phyloP scores from a whole-genome alignment of 2,329 filamentous ascomycete genomes.

The Trichoderma atroviride region DNA sequence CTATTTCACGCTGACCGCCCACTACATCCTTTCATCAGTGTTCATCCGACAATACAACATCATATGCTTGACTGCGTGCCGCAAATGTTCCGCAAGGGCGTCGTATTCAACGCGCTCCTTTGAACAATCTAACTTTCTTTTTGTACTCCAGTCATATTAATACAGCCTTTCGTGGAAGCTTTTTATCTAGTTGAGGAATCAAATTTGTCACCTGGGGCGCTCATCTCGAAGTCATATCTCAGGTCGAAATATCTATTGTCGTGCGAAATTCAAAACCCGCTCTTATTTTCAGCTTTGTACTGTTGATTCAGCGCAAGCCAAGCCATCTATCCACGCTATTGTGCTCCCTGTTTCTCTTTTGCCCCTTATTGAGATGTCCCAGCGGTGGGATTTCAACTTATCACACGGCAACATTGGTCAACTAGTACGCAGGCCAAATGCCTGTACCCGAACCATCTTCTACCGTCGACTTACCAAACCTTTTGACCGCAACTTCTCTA shows the following conservation, averaged over 20 bases:
- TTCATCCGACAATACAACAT: not conserved
- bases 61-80: not conserved
- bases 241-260: not conserved
- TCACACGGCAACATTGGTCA: constrained; percentile 7
- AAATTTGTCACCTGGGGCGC: not conserved
- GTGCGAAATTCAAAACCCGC: not conserved
- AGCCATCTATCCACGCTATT: not conserved
- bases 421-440: constrained; percentile 4
- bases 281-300: not conserved
- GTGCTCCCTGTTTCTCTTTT: not conserved
- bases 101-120: not conserved
- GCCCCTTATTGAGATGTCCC: not conserved
- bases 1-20: not conserved
- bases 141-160: not conserved
- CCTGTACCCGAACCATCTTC: constrained; percentile 9
- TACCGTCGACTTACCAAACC: not conserved
- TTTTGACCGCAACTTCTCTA: not conserved
- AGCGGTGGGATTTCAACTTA: not conserved
- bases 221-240: not conserved
- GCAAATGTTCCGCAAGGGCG: not conserved
- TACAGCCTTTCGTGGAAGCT: not conserved
- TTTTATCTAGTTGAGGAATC: not conserved
- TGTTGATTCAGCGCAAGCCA: not conserved
- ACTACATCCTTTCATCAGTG: not conserved
- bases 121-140: not conserved